phyloP scores from a whole-genome alignment of 1,139 yeast genomes.

The Scheffersomyces parashehatae region DNA sequence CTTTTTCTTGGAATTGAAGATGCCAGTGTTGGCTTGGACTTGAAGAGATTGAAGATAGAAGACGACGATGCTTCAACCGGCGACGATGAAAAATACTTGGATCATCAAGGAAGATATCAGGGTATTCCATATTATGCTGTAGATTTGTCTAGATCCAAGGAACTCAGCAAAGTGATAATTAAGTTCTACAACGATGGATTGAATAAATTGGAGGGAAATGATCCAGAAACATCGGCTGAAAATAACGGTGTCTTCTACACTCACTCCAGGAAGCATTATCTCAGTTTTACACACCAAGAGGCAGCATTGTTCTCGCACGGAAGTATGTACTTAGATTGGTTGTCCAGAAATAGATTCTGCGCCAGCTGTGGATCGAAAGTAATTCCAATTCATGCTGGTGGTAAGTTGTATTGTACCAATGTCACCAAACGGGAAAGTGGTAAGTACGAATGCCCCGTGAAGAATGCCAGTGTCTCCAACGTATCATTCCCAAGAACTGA shows the following conservation, averaged over 20 bases:
- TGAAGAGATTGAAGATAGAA: constrained; percentile 28
- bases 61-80: constrained; percentile 14
- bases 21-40: constrained; percentile 41
- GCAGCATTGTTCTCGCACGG: constrained; percentile 78
- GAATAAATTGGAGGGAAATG: constrained; percentile 1
- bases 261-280: constrained; percentile 36
- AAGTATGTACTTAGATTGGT: constrained; percentile 85
- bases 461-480: constrained; percentile 52
- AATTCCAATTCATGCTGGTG: constrained; percentile 78
- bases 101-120: constrained; percentile 50
- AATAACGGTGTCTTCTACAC: constrained; percentile 29
- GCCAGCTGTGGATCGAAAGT: constrained; percentile 83
- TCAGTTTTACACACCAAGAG: constrained; percentile 44
- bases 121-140: constrained; percentile 82
- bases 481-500: constrained; percentile 91
- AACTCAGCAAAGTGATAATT: constrained; percentile 23
- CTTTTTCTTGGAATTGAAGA: constrained; percentile 74
- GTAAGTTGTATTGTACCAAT: constrained; percentile 66
- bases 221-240: constrained; percentile 8
- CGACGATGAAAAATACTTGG: constrained; percentile 33
- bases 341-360: constrained; percentile 71
- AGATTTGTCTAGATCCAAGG: constrained; percentile 50
- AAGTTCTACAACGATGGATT: constrained; percentile 8
- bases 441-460: constrained; percentile 50
- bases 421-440: constrained; percentile 24